Percentiles rank a stretch among this genome's conserved stretches.
phyloP scores from a whole-genome alignment of 805 yeast species.

The Kodamaea leandrae region DNA sequence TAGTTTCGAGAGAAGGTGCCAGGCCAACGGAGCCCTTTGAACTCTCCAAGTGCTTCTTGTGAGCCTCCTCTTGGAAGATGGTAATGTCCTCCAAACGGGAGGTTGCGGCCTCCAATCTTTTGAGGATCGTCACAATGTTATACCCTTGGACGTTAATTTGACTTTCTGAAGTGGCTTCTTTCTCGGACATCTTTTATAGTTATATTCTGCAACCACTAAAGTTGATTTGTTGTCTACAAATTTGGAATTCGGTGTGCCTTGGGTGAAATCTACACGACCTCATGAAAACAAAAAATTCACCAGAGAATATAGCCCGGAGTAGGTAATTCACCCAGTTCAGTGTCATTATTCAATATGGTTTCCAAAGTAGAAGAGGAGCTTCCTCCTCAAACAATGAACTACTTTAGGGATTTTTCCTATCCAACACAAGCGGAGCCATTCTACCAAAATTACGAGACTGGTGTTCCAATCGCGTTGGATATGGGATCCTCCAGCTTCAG shows the following conservation, averaged over 20 bases:
- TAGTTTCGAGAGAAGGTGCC: conserved; percentile 5
- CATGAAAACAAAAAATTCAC: not conserved
- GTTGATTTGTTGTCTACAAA: conserved; percentile 5
- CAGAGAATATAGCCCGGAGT: not conserved
- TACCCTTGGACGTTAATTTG: conserved; percentile 72
- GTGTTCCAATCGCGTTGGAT: conserved; percentile 84
- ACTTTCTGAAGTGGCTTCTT: conserved; percentile 31
- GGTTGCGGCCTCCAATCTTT: conserved; percentile 86
- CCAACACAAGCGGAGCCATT: conserved; percentile 46
- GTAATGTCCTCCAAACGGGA: conserved; percentile 89
- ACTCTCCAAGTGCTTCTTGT: conserved; percentile 18
- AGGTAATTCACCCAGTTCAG: too few relatives aligned
- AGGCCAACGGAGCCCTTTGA: not conserved
- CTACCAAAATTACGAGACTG: conserved; percentile 45
- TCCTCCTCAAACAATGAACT: conserved; percentile 43
- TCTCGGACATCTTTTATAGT: conserved; percentile 21
- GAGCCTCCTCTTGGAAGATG: conserved; percentile 64
- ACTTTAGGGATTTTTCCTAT: conserved; percentile 39
- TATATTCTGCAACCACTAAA: not conserved
- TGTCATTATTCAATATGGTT: conserved; percentile 2
- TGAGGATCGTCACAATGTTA: conserved; percentile 72
- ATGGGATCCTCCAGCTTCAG: conserved; percentile 66
- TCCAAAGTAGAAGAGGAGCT: conserved; percentile 19
- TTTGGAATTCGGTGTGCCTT: not conserved
- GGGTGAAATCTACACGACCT: conserved; percentile 2